A percentile compares a stretch with the other conserved stretches of the same genome.
These are phyloP conservation scores for Eragrostis nindensis DNA, from an alignment of 176 grass and related monocot species.

Conservation along the genomic window DNA sequence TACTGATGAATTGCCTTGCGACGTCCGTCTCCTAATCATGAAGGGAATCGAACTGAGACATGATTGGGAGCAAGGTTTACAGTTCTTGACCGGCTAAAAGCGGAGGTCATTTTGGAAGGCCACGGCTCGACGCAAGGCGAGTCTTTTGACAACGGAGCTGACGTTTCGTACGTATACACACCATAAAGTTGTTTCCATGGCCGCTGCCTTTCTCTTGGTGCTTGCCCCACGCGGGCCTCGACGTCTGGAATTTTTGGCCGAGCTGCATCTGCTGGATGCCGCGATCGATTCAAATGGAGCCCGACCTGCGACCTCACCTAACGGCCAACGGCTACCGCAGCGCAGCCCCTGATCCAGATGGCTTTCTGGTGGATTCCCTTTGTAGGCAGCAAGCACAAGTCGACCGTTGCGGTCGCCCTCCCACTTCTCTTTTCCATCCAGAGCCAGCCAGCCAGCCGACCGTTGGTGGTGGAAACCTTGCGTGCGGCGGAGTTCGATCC, in stretches of 20 bases:
- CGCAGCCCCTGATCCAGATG: background rate
- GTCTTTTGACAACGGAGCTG: background rate
- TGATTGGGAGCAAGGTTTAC: background rate
- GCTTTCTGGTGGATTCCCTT: background rate
- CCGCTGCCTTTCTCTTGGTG: background rate
- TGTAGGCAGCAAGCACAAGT: background rate
- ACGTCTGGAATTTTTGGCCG: background rate
- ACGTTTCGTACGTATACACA: background rate
- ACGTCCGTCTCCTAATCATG: background rate
- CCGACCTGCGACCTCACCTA: background rate
- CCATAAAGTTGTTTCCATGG: background rate
- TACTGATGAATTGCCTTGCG: background rate
- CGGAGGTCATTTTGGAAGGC: background rate
- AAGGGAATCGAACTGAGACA: background rate
- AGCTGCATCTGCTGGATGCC: background rate
- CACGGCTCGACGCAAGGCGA: background rate
- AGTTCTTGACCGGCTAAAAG: background rate
- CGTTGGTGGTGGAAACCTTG: slow-evolving; percentile 24
- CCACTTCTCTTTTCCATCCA: background rate
- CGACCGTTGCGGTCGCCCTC: slow-evolving; percentile 27
- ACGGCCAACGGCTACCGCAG: slow-evolving; percentile 3
- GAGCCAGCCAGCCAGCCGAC: background rate
- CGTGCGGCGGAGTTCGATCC: background rate
- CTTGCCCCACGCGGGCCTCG: background rate
- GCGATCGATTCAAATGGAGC: background rate